Percentiles rank a stretch among this genome's conserved stretches.
Evolutionary conservation across 163 green algal genomes (phyloP).

Genomic region (Chloroidium sp.): DNA sequence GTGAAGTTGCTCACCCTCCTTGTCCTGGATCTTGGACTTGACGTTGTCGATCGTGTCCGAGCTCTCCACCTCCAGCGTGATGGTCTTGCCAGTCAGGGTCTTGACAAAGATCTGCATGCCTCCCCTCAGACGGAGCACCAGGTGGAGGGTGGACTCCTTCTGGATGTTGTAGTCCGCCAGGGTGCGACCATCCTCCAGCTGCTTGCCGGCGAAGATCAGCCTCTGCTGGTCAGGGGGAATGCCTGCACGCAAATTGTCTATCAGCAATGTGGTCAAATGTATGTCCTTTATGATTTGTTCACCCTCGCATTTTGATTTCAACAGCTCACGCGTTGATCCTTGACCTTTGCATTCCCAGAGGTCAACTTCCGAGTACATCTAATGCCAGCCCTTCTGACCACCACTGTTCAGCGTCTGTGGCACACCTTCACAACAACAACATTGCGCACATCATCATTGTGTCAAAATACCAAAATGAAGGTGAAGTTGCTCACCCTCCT

Average conservation of each 20-base stretch:
- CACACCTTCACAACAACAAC: too few relatives aligned
- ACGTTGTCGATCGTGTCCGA: too few relatives aligned
- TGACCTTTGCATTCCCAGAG: not conserved
- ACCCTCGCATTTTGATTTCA: not conserved
- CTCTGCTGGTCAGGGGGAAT: slow-evolving; percentile 48
- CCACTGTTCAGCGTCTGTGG: too few relatives aligned
- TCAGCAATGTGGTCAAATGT: too few relatives aligned
- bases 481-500: too few relatives aligned
- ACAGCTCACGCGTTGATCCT: not conserved
- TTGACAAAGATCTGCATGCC: too few relatives aligned
- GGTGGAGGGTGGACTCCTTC: slow-evolving; percentile 44
- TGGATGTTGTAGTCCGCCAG: slow-evolving; percentile 41
- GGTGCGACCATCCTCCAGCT: slow-evolving; percentile 36
- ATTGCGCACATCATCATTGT: too few relatives aligned
- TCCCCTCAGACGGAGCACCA: slow-evolving; percentile 58
- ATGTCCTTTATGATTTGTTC: too few relatives aligned
- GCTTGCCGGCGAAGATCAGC: slow-evolving; percentile 61
- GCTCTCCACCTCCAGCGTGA: slow-evolving; percentile 13
- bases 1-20: slow-evolving; percentile 42
- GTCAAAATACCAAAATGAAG: too few relatives aligned
- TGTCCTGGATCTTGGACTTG: slow-evolving; percentile 49
- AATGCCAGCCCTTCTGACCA: not conserved
- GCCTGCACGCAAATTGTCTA: not conserved
- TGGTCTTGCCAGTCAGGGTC: slow-evolving; percentile 14
- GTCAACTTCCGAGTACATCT: not conserved